These are phyloP conservation scores for Blastobotrys americana DNA, from an alignment of 805 yeast species.

Conservation along the genomic window DNA sequence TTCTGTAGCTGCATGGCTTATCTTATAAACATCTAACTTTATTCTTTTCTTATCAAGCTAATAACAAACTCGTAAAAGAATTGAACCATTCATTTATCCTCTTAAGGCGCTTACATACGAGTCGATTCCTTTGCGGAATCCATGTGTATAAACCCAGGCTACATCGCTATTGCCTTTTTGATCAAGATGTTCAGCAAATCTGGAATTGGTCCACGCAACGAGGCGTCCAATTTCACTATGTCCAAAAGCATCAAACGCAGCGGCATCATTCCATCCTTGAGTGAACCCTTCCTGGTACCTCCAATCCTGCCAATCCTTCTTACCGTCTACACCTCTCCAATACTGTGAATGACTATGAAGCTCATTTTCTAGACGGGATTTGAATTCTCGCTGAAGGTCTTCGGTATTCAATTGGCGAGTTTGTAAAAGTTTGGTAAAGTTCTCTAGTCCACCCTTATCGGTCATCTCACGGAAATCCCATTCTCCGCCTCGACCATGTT, in stretches of 20 bases:
- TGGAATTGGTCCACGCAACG: conserved; percentile 57
- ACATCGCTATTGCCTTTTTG: conserved; percentile 48
- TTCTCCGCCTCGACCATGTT: conserved; percentile 89
- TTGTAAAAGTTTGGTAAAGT: conserved; percentile 19
- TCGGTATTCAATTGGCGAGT: background rate
- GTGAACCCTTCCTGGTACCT: conserved; percentile 72
- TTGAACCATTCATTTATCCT: background rate
- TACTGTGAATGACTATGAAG: conserved; percentile 48
- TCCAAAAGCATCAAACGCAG: conserved; percentile 59
- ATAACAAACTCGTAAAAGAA: no score
- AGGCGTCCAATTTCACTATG: conserved; percentile 70
- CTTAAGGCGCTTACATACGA: conserved; percentile 27
- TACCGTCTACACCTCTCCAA: conserved; percentile 56
- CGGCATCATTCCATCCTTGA: conserved; percentile 67
- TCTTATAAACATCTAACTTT: background rate
- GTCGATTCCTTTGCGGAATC: conserved; percentile 57
- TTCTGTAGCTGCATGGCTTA: background rate
- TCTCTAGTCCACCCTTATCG: conserved; percentile 50
- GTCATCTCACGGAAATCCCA: conserved; percentile 87
- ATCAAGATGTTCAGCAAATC: conserved; percentile 54
- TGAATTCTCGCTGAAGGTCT: conserved; percentile 23
- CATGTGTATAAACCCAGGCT: conserved; percentile 89
- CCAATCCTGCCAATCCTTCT: conserved; percentile 69
- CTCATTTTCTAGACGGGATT: conserved; percentile 35
- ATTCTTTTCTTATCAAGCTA: no score